Percentiles rank a stretch among this genome's conserved stretches.
These are phyloP conservation scores for Purpureocillium takamizusanense DNA, from an alignment of 2,329 filamentous ascomycete genomes.

Conservation along the genomic window DNA sequence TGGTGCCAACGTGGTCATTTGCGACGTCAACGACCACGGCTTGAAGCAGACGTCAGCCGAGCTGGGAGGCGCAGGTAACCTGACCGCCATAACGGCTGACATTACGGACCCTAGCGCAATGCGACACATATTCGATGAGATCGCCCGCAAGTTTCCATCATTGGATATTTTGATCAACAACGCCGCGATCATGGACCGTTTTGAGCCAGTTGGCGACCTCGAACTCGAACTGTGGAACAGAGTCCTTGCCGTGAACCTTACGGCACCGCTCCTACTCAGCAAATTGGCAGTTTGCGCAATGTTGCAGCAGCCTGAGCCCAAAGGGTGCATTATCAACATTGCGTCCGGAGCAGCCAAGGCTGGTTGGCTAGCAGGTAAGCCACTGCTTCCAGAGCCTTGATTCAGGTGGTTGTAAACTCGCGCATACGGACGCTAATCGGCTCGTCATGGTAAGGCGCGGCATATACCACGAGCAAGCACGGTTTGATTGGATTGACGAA, in stretches of 20 bases:
- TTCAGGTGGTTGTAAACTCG: no score
- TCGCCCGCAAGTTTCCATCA: slow-evolving; percentile 13
- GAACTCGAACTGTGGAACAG: slow-evolving; percentile 39
- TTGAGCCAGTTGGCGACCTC: slow-evolving; percentile 40
- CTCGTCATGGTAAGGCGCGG: no score
- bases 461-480: slow-evolving; percentile 46
- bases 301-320: no score
- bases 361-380: no score
- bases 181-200: slow-evolving; percentile 47
- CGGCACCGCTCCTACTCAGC: slow-evolving; percentile 44
- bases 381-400: no score
- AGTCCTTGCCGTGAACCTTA: slow-evolving; percentile 47
- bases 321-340: slow-evolving; percentile 44
- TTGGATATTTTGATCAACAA: slow-evolving; percentile 50
- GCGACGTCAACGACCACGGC: slow-evolving; percentile 16
- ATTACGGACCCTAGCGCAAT: slow-evolving; percentile 14
- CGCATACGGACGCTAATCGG: slow-evolving; percentile 27
- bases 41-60: no score
- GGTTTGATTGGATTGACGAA: slow-evolving; percentile 44
- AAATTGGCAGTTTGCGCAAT: no score
- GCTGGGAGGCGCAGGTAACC: no score
- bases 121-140: slow-evolving; percentile 12
- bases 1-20: slow-evolving; percentile 22
- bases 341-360: no score
- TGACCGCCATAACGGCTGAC: slow-evolving; percentile 1